These are phyloP conservation scores for Melanopsichium pennsylvanicum DNA, from an alignment of 1,284 basidiomycete species.

Conservation along the genomic window DNA sequence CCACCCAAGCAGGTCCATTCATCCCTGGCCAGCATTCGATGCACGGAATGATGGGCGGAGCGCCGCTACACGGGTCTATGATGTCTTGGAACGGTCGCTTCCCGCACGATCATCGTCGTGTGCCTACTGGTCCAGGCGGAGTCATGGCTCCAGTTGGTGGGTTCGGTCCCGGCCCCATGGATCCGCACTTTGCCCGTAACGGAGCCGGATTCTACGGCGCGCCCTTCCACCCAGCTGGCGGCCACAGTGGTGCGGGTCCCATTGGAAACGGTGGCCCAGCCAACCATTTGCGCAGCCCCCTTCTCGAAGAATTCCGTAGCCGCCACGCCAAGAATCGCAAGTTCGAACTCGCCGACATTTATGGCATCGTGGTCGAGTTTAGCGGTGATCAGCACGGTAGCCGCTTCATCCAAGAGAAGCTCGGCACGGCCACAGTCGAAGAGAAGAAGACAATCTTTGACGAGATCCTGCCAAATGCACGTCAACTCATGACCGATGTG, in stretches of 20 bases:
- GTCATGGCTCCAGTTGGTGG: conserved; percentile 34
- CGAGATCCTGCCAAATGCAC: conserved; percentile 83
- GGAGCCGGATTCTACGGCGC: conserved; percentile 17
- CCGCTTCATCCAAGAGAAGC: conserved; percentile 70
- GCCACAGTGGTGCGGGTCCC: neutral
- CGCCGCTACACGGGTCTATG: conserved; percentile 19
- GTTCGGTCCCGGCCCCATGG: conserved; percentile 19
- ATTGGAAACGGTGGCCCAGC: neutral
- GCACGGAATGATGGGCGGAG: conserved; percentile 25
- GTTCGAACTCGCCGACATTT: conserved; percentile 75
- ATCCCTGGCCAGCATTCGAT: conserved; percentile 24
- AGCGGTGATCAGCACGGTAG: conserved; percentile 88
- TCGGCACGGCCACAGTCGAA: conserved; percentile 74
- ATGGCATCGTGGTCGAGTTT: conserved; percentile 88
- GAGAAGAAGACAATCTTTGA: conserved; percentile 74
- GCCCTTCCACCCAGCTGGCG: conserved; percentile 1
- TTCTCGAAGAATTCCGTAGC: conserved; percentile 58
- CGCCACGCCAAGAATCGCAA: conserved; percentile 44
- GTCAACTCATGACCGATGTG: conserved; percentile 87
- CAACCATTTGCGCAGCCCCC: conserved; percentile 24
- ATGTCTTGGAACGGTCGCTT: conserved; percentile 33
- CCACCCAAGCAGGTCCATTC: conserved; percentile 25
- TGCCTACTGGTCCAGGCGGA: conserved; percentile 41
- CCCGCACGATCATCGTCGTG: conserved; percentile 40
- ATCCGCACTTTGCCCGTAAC: conserved; percentile 12